Conservation (phyloP, 2,329 filamentous ascomycete species). For the Penicillium brasilianum region DNA sequence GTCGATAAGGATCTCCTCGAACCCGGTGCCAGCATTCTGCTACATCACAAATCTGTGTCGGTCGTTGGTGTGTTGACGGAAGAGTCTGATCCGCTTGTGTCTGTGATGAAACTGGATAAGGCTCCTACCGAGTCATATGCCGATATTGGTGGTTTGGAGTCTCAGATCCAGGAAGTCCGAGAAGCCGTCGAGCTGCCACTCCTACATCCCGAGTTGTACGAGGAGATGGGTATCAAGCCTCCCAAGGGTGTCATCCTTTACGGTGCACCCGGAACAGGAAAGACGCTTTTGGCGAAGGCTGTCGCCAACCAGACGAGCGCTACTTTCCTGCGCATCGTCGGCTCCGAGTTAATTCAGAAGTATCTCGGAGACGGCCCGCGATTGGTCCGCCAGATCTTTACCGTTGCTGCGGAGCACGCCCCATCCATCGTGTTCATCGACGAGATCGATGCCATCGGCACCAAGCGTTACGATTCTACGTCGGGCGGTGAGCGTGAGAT, state of each 20-base stretch:
- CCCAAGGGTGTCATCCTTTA: constrained; percentile 99
- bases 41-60: constrained; percentile 97
- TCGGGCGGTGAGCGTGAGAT: constrained; percentile 97
- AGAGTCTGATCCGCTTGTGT: constrained; percentile 91
- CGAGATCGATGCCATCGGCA: constrained; percentile 98
- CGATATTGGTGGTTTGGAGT: constrained; percentile 94
- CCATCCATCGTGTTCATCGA: constrained; percentile 99
- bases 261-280: constrained; percentile 94
- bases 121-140: constrained; percentile 97
- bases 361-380: constrained; percentile 96
- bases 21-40: constrained; percentile 89
- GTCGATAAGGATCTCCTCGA: constrained; percentile 98
- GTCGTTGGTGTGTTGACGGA: constrained; percentile 97
- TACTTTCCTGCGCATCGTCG: constrained; percentile 95
- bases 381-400: constrained; percentile 86
- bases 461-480: constrained; percentile 97
- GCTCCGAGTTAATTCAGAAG: constrained; percentile 97
- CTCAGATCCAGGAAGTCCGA: constrained; percentile 95
- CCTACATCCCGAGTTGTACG: constrained; percentile 94
- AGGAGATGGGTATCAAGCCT: constrained; percentile 99
- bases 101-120: constrained; percentile 99
- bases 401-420: constrained; percentile 92
- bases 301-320: constrained; percentile 99
- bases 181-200: constrained; percentile 96
- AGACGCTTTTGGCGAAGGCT: constrained; percentile 93